phyloP scores from a whole-genome alignment of 2,329 filamentous ascomycete genomes.

The Myriosclerotinia duriaeana region DNA sequence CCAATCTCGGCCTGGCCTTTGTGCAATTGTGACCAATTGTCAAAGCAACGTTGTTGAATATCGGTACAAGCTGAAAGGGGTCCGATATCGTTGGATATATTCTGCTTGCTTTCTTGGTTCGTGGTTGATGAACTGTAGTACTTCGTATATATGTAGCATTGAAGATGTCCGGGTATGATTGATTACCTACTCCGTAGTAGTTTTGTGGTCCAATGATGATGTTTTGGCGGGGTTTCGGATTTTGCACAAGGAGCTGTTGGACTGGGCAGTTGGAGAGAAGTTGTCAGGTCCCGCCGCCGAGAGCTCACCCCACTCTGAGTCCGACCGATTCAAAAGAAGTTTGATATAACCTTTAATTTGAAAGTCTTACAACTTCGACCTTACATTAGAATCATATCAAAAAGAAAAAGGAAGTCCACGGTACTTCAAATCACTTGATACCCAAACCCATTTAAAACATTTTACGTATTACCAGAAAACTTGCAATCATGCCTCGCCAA shows the following conservation, averaged over 20 bases:
- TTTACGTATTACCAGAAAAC: conserved; percentile 23
- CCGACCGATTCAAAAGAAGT: conserved; percentile 21
- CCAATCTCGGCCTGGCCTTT: conserved; percentile 12
- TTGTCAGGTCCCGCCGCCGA: conserved; percentile 5
- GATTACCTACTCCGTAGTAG: not conserved
- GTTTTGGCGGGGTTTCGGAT: conserved; percentile 20
- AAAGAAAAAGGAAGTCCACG: not conserved
- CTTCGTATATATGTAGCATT: too few relatives aligned
- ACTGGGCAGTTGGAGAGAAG: too few relatives aligned
- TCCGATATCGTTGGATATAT: not conserved
- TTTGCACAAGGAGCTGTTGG: not conserved
- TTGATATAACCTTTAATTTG: conserved; percentile 5
- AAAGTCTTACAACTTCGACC: too few relatives aligned
- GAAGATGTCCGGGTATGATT: too few relatives aligned
- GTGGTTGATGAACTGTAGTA: too few relatives aligned
- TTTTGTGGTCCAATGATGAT: conserved; percentile 20
- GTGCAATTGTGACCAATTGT: conserved; percentile 11
- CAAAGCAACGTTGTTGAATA: not conserved
- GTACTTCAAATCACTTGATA: not conserved
- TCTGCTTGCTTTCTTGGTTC: not conserved
- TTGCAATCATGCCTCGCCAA: conserved; percentile 74
- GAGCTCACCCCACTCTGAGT: conserved; percentile 20
- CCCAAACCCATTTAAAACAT: not conserved
- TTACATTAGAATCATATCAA: not conserved
- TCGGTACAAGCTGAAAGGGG: not conserved